Conservation (phyloP, 345 rosid genomes). For the Nephelium lappaceum region DNA sequence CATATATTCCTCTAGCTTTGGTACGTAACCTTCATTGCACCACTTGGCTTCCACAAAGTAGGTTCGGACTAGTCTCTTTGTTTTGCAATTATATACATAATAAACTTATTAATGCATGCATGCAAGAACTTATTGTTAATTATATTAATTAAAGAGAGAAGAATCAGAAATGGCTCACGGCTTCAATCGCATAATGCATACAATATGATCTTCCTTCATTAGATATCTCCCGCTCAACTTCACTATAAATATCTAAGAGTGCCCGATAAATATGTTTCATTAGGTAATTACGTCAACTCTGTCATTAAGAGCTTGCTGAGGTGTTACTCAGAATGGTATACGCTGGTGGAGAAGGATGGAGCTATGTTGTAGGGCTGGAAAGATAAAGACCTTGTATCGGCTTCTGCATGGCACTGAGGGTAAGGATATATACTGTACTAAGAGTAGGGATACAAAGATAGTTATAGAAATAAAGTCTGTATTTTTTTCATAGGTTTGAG, state of each 20-base stretch:
- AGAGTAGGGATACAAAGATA: slow-evolving; percentile 4
- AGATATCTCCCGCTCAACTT: background rate
- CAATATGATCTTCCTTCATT: slow-evolving; percentile 18
- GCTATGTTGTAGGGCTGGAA: slow-evolving; percentile 75
- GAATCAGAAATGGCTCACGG: background rate
- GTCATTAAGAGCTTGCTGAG: slow-evolving; percentile 53
- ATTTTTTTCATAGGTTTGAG: slow-evolving; percentile 6
- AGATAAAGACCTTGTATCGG: slow-evolving; percentile 59
- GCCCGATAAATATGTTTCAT: background rate
- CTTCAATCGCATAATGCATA: background rate
- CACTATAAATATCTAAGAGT: background rate
- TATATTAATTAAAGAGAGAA: too few species aligned
- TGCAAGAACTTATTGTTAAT: too few species aligned
- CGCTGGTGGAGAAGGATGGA: slow-evolving; percentile 59
- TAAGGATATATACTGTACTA: slow-evolving; percentile 28
- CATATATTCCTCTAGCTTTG: slow-evolving; percentile 25
- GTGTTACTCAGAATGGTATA: slow-evolving; percentile 57
- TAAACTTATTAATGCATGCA: too few species aligned
- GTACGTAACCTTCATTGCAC: background rate
- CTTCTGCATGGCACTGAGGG: slow-evolving; percentile 69
- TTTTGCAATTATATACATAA: background rate
- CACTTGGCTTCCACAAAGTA: slow-evolving; percentile 12
- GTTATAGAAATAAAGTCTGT: slow-evolving; percentile 12
- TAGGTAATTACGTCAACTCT: slow-evolving; percentile 54
- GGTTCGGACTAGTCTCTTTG: background rate